Conservation (phyloP, 2,329 filamentous ascomycete genomes). For the Ascochyta koolunga region DNA sequence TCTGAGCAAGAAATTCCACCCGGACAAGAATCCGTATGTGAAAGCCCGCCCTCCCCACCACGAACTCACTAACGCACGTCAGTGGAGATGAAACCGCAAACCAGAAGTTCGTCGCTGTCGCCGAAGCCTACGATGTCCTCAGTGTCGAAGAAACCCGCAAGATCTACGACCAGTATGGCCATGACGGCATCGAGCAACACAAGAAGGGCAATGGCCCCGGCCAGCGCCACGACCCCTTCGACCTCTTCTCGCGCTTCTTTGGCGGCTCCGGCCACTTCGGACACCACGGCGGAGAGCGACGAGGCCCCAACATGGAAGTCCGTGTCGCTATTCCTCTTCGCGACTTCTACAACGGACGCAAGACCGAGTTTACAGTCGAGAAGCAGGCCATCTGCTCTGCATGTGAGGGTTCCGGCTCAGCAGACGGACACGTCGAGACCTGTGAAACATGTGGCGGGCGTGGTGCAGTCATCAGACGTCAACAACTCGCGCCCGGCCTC, state of each 20-base stretch:
- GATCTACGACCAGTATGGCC: slow-evolving; percentile 93
- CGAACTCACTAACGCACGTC: slow-evolving; percentile 16
- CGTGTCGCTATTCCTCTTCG: slow-evolving; percentile 77
- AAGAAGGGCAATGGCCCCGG: slow-evolving; percentile 71
- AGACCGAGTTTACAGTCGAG: slow-evolving; percentile 87
- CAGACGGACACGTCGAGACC: slow-evolving; percentile 81
- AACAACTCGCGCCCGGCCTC: slow-evolving; percentile 95
- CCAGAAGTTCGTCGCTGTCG: slow-evolving; percentile 90
- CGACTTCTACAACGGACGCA: slow-evolving; percentile 90
- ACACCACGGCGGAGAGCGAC: slow-evolving; percentile 75
- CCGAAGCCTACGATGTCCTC: slow-evolving; percentile 93
- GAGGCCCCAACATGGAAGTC: slow-evolving; percentile 88
- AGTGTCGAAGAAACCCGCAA: slow-evolving; percentile 78
- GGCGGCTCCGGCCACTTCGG: slow-evolving; percentile 87
- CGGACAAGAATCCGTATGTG: slow-evolving; percentile 93
- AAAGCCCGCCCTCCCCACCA: slow-evolving; percentile 18
- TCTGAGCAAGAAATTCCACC: slow-evolving; percentile 94
- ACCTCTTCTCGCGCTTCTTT: slow-evolving; percentile 96
- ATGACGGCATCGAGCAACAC: slow-evolving; percentile 86
- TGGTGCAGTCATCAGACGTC: slow-evolving; percentile 84
- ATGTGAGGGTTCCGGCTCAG: slow-evolving; percentile 84
- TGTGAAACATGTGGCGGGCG: slow-evolving; percentile 80
- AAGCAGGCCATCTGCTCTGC: slow-evolving; percentile 94
- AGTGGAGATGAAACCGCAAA: slow-evolving; percentile 81
- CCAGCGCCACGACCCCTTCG: slow-evolving; percentile 78